Evolutionary conservation across 805 yeast species (phyloP).

Genomic region (Zygosaccharomyces bailii): DNA sequence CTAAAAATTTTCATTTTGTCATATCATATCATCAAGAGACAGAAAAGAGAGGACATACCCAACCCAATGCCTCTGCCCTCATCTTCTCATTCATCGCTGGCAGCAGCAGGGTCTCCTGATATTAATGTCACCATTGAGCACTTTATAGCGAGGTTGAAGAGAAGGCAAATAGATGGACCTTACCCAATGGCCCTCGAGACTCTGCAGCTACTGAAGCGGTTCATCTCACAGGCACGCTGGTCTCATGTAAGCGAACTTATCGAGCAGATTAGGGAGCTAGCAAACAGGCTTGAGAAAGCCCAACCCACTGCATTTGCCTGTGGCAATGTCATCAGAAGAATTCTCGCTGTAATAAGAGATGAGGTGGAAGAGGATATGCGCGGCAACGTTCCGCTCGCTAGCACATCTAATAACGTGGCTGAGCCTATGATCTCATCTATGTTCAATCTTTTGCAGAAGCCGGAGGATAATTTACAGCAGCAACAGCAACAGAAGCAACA

Average conservation of each 20-base stretch:
- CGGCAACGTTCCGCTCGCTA: conserved; percentile 20
- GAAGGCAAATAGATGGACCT: conserved; percentile 81
- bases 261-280: conserved; percentile 66
- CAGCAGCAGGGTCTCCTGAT: conserved; percentile 27
- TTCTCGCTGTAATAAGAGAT: conserved; percentile 80
- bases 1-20: conserved; percentile 1
- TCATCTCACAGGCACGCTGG: conserved; percentile 89
- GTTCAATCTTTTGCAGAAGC: conserved; percentile 77
- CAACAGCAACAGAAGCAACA: conserved; percentile 21
- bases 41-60: not conserved
- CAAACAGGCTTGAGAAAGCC: conserved; percentile 65
- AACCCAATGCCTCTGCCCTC: conserved; percentile 12
- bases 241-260: conserved; percentile 69
- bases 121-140: conserved; percentile 42
- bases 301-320: conserved; percentile 86
- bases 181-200: conserved; percentile 81
- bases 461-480: conserved; percentile 26
- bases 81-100: conserved; percentile 7
- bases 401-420: conserved; percentile 21
- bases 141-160: conserved; percentile 59
- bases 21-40: not conserved
- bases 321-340: conserved; percentile 89
- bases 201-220: conserved; percentile 81
- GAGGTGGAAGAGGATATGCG: conserved; percentile 59
- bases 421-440: conserved; percentile 71